Conservation (phyloP, 495 filamentous ascomycete genomes). For the Sordaria brevicollis region DNA sequence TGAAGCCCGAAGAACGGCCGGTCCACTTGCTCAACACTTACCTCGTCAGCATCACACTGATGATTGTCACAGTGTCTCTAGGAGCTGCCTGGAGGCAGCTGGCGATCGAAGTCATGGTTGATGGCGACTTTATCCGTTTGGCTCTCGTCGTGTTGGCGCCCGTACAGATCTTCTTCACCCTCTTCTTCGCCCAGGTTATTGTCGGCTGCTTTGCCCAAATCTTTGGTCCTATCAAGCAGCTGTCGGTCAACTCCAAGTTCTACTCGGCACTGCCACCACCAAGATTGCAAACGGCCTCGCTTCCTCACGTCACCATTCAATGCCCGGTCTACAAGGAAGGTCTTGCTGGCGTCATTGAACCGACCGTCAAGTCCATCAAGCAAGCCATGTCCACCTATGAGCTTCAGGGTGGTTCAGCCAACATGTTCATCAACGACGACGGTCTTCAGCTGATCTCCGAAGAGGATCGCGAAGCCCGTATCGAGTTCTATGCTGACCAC, state of each 20-base stretch:
- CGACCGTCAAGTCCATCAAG: slow-evolving; percentile 61
- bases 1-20: slow-evolving; percentile 51
- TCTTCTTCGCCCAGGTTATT: slow-evolving; percentile 68
- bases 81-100: slow-evolving; percentile 59
- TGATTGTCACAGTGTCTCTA: slow-evolving; percentile 50
- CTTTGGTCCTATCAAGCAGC: slow-evolving; percentile 61
- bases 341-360: slow-evolving; percentile 51
- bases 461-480: slow-evolving; percentile 53
- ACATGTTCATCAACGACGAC: slow-evolving; percentile 75
- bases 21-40: slow-evolving; percentile 58
- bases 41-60: slow-evolving; percentile 52
- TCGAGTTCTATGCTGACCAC: slow-evolving; percentile 60
- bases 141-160: slow-evolving; percentile 53
- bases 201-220: slow-evolving; percentile 64
- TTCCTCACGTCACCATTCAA: slow-evolving; percentile 63
- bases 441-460: slow-evolving; percentile 60
- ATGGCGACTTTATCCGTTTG: slow-evolving; percentile 48
- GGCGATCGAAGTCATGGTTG: slow-evolving; percentile 56
- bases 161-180: slow-evolving; percentile 68
- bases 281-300: slow-evolving; percentile 37
- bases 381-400: slow-evolving; percentile 70
- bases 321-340: slow-evolving; percentile 69
- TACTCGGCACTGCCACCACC: slow-evolving; percentile 59
- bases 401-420: slow-evolving; percentile 68
- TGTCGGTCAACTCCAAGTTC: slow-evolving; percentile 66